Evolutionary conservation across 2,329 filamentous ascomycete genomes (phyloP).

Genomic region (Torrubiella hemipterigena): DNA sequence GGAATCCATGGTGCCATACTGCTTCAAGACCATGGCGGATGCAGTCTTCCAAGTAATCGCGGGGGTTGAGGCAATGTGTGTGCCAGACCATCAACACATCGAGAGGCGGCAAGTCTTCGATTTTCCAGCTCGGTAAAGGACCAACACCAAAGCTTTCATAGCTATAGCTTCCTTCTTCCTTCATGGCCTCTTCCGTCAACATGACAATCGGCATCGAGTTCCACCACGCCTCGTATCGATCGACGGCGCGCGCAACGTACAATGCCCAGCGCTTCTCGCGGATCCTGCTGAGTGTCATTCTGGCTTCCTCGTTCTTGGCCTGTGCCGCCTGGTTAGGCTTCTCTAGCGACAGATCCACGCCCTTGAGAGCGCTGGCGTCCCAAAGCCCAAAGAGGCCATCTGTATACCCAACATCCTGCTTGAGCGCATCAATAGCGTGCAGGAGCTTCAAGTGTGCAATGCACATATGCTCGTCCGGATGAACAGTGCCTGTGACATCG

Average conservation of each 20-base stretch:
- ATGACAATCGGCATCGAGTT: conserved; percentile 17
- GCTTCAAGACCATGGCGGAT: conserved; percentile 42
- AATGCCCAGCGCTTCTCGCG: conserved; percentile 65
- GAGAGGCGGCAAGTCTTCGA: conserved; percentile 11
- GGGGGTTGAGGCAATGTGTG: conserved; percentile 65
- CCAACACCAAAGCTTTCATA: conserved; percentile 5
- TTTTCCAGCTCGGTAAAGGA: conserved; percentile 3
- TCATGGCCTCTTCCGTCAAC: conserved; percentile 26
- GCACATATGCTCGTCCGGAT: conserved; percentile 23
- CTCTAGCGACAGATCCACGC: neutral
- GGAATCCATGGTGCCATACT: conserved; percentile 52
- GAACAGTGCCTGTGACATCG: neutral
- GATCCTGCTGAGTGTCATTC: conserved; percentile 32
- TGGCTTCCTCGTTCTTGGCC: conserved; percentile 17
- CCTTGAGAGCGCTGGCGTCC: conserved; percentile 20
- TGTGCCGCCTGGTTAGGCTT: conserved; percentile 6
- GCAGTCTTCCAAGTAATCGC: conserved; percentile 63
- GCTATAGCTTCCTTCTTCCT: too few relatives aligned
- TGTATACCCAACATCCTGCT: conserved; percentile 51
- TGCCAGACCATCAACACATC: conserved; percentile 76
- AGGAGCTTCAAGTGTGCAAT: conserved; percentile 66
- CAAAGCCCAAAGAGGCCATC: conserved; percentile 56
- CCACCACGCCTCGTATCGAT: conserved; percentile 60
- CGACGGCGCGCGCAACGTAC: conserved; percentile 55
- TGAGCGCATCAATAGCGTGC: conserved; percentile 53